These are phyloP conservation scores for Cystobasidium pallidum DNA, from an alignment of 1,284 basidiomycete genomes.

Conservation along the genomic window DNA sequence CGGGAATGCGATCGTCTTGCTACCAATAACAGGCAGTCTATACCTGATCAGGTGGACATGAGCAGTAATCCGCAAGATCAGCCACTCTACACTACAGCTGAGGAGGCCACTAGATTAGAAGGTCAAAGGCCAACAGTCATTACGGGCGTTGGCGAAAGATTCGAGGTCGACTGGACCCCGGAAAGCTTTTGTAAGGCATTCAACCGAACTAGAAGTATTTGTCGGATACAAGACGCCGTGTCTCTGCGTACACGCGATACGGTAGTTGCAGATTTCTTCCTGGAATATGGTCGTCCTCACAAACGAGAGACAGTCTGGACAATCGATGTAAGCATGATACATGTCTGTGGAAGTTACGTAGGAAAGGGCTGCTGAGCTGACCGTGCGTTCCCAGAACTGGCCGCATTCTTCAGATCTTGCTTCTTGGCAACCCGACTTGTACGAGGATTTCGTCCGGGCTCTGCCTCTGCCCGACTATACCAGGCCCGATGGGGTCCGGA, in stretches of 20 bases:
- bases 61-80: neutral
- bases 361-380: neutral
- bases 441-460: constrained; percentile 77
- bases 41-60: neutral
- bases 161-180: constrained; percentile 73
- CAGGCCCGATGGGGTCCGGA: constrained; percentile 80
- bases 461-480: constrained; percentile 88
- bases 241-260: constrained; percentile 66
- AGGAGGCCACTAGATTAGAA: constrained; percentile 61
- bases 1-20: neutral
- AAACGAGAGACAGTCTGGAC: constrained; percentile 69
- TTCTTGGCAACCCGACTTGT: constrained; percentile 79
- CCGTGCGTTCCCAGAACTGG: constrained; percentile 75
- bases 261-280: constrained; percentile 78
- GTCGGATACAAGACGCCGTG: constrained; percentile 70
- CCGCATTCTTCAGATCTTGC: constrained; percentile 83
- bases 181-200: constrained; percentile 75
- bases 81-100: neutral
- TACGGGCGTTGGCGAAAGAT: constrained; percentile 64
- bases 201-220: constrained; percentile 67
- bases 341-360: no score
- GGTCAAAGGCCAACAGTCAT: constrained; percentile 76
- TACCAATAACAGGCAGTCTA: neutral
- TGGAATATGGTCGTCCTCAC: constrained; percentile 64
- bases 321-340: constrained; percentile 68